Base-by-base conservation (phyloP, 2,329 filamentous ascomycete genomes). In the Neofusicoccum kwambonambiense region DNA sequence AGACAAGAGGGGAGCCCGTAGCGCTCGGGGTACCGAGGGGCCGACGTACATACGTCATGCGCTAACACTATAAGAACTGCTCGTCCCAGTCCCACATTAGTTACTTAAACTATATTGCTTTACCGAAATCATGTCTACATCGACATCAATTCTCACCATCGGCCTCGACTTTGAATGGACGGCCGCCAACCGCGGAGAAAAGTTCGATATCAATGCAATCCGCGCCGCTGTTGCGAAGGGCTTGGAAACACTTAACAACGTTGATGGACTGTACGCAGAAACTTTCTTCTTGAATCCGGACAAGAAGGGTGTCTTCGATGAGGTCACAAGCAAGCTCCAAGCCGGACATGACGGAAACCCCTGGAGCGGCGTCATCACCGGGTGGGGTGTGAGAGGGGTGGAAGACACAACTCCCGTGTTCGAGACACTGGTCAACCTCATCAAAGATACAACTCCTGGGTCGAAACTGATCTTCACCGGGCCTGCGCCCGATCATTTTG, bases 121-220 rank as follows among this genome's bases (percentile, higher is more conserved):
- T 7, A 7, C 27, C 27, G 27, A 31, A 31, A 15, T 3, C 13
- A 57, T 13, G 27, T 57, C 27, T n/a, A 37, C 19, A 37, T 2
- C 37, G 3, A 44, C 13, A 9, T 58, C 27, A 19, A 44, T 58
- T 15, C 54, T 58, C 39, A 45, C 15, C 22, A 58, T 58, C 39
- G 54, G 54, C 15, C 39, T 58, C 54, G 54, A 58, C 39, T 42
- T 45, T 19, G 54, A 44, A 22, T 58, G 54, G 41, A 31, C 37
- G 4, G 22, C 37, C 11, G 54, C 39, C 13, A 12, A 58, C 22
- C 54, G 22, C 3, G 22, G 22, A 2, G 37, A 44, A 7, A 17
- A 44, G 7, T 5, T 44, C 39, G 39, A 58, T 39, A 22, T 34
- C 9, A 2, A 39, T 6, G 13, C 37, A 15, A 7, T 58, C 39